Conservation (phyloP, 75 land plant species). For the Picea glauca region DNA sequence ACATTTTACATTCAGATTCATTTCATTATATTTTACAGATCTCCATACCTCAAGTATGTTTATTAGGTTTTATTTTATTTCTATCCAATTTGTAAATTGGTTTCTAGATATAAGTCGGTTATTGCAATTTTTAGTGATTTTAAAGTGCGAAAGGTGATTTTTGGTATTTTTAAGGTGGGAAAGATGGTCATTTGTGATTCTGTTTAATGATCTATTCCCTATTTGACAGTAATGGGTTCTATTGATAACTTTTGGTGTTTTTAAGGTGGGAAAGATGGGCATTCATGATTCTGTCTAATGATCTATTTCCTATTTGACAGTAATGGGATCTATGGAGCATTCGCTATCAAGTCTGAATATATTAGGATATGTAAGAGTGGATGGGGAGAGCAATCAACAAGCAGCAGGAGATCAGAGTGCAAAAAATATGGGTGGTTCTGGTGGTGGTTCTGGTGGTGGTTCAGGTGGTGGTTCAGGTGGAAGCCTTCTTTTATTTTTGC, state of each 20-base stretch:
- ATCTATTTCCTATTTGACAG: slow-evolving; percentile 30
- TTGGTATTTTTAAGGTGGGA: background rate
- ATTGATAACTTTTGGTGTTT: slow-evolving; percentile 19
- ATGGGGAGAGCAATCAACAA: slow-evolving; percentile 53
- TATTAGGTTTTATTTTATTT: too few species aligned
- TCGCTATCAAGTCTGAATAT: slow-evolving; percentile 68
- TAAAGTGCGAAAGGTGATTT: background rate
- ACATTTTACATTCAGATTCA: background rate
- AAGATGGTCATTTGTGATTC: background rate
- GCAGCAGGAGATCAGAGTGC: background rate
- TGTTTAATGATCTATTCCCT: background rate
- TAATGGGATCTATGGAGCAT: slow-evolving; percentile 89
- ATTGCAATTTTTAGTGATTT: background rate
- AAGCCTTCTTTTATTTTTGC: slow-evolving; percentile 82
- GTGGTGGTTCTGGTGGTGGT: slow-evolving; percentile 98
- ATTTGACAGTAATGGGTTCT: slow-evolving; percentile 84
- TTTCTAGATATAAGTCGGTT: background rate
- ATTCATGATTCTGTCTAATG: background rate
- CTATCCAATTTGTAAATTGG: background rate
- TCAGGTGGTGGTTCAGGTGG: slow-evolving; percentile 99
- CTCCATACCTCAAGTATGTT: too few species aligned
- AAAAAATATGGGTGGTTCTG: slow-evolving; percentile 41
- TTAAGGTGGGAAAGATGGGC: background rate
- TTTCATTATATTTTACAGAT: background rate
- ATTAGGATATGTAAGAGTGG: slow-evolving; percentile 65